Conservation (phyloP, 768 basidiomycete species). For the Mrakia hoshinonis region DNA sequence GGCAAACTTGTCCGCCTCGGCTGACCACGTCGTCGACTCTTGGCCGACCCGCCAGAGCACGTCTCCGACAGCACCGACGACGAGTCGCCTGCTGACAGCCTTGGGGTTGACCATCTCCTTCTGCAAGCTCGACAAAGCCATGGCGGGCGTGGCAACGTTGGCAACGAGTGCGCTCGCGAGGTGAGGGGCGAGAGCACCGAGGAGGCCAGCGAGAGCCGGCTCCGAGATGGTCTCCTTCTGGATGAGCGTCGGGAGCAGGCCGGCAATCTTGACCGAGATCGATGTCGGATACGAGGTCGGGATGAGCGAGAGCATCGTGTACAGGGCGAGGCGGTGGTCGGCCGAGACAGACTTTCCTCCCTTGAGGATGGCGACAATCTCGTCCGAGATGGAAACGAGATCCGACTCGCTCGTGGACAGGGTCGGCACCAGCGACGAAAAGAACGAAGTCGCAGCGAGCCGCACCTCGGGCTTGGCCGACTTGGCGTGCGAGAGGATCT, state of each 20-base stretch:
- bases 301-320: constrained; percentile 55
- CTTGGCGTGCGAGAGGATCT: constrained; percentile 60
- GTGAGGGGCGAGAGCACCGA: constrained; percentile 53
- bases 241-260: constrained; percentile 45
- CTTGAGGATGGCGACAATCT: constrained; percentile 66
- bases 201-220: constrained; percentile 50
- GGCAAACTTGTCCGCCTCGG: constrained; percentile 50
- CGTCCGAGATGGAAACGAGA: constrained; percentile 44
- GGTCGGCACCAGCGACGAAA: constrained; percentile 46
- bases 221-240: constrained; percentile 71
- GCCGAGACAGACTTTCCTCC: constrained; percentile 76
- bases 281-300: constrained; percentile 42
- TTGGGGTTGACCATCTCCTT: constrained; percentile 69
- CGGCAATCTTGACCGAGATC: constrained; percentile 42
- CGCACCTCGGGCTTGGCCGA: constrained; percentile 62
- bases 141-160: constrained; percentile 45
- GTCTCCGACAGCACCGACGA: constrained; percentile 57
- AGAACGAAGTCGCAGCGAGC: constrained; percentile 51
- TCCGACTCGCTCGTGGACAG: constrained; percentile 40
- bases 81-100: constrained; percentile 52
- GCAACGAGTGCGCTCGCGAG: constrained; percentile 50
- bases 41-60: constrained; percentile 48
- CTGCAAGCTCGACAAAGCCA: constrained; percentile 48
- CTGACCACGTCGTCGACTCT: constrained; percentile 38
- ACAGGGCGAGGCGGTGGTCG: constrained; percentile 74